Conservation (phyloP, 345 rosid species). For the Brassica incana region DNA sequence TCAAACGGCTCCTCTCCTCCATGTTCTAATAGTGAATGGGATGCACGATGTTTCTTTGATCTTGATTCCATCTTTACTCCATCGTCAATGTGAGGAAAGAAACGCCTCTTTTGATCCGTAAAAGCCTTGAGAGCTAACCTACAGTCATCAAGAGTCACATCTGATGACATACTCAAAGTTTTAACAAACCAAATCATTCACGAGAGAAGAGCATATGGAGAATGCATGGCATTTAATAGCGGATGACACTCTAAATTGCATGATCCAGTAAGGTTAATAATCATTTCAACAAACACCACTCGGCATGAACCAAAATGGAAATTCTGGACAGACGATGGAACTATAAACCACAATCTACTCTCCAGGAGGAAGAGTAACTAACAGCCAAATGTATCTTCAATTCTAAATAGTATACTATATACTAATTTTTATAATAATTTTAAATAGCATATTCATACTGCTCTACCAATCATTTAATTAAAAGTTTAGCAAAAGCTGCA, state of each 20-base stretch:
- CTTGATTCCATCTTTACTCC: slow-evolving; percentile 46
- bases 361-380: background rate
- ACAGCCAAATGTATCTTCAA: background rate
- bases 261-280: background rate
- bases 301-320: too few species aligned
- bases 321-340: too few species aligned
- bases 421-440: too few species aligned
- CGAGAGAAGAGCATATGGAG: too few species aligned
- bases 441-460: too few species aligned
- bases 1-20: slow-evolving; percentile 49
- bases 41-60: slow-evolving; percentile 51
- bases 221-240: too few species aligned
- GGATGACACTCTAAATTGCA: too few species aligned
- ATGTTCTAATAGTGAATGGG: slow-evolving; percentile 39
- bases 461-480: too few species aligned
- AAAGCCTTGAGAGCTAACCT: slow-evolving; percentile 96
- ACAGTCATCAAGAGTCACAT: background rate
- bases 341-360: background rate
- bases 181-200: too few species aligned
- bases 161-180: too few species aligned
- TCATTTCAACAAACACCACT: too few species aligned
- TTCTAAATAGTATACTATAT: background rate
- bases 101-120: slow-evolving; percentile 85
- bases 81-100: slow-evolving; percentile 82
- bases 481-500: too few species aligned